A percentile compares a stretch with the other conserved stretches of the same genome.
These are phyloP conservation scores for Mycena indigotica DNA, from an alignment of 768 basidiomycete species.

Conservation along the genomic window DNA sequence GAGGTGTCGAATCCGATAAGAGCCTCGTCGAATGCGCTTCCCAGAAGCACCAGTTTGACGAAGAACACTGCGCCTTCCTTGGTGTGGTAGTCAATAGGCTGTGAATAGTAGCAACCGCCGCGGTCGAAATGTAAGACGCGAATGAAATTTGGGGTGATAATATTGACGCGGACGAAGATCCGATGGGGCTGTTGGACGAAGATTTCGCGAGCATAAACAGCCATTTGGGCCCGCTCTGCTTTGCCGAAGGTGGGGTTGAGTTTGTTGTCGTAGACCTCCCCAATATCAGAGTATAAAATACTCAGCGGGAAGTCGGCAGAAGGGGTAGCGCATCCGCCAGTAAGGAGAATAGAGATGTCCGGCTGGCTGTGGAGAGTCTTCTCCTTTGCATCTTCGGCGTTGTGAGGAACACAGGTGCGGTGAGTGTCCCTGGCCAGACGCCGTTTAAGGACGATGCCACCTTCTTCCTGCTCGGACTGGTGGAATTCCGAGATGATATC, in stretches of 20 bases:
- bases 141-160: neutral
- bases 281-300: neutral
- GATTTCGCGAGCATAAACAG: neutral
- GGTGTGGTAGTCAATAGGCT: neutral
- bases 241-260: neutral
- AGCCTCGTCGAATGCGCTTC: neutral
- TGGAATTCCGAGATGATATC: neutral
- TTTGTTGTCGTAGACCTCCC: neutral
- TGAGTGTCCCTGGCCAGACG: neutral
- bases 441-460: neutral
- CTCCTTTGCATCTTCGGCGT: neutral
- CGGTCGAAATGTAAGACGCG: neutral
- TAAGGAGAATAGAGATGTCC: neutral
- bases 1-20: neutral
- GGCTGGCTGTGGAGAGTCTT: too few relatives aligned
- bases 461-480: neutral
- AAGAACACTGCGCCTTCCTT: neutral
- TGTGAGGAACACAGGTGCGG: neutral
- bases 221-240: neutral
- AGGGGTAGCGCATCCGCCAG: neutral
- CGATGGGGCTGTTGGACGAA: neutral
- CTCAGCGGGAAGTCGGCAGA: neutral
- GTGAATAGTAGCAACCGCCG: neutral
- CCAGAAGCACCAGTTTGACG: neutral
- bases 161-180: neutral